Conservation (phyloP, 345 rosid species). For the Pseudoturritis turrita region DNA sequence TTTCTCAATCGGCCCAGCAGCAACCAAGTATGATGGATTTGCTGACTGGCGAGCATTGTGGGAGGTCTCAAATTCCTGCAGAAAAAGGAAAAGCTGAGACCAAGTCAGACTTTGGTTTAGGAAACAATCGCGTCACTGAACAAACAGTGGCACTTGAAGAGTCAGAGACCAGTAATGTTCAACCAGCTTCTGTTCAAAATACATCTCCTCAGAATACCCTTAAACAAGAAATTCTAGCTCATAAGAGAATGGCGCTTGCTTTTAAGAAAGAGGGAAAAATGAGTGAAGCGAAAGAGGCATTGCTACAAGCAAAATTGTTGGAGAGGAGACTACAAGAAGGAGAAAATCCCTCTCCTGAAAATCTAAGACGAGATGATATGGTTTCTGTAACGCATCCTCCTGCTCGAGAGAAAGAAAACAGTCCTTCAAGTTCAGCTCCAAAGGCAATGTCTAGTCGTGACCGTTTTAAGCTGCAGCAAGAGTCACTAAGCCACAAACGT, state of each 20-base stretch:
- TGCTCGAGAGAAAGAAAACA: conserved; percentile 39
- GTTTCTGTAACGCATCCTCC: conserved; percentile 25
- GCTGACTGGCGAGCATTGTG: conserved; percentile 41
- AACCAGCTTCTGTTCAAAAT: conserved; percentile 28
- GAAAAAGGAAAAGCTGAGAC: conserved; percentile 32
- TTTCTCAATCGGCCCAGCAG: conserved; percentile 25
- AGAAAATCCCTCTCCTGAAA: conserved; percentile 35
- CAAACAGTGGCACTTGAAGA: conserved; percentile 17
- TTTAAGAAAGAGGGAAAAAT: conserved; percentile 81
- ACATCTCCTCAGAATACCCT: conserved; percentile 37
- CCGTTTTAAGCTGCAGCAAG: conserved; percentile 84
- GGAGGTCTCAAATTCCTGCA: conserved; percentile 22
- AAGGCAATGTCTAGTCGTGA: conserved; percentile 71
- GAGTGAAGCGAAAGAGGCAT: conserved; percentile 78
- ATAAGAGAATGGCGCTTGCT: conserved; percentile 73
- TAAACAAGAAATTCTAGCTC: conserved; percentile 58
- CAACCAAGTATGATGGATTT: conserved; percentile 40
- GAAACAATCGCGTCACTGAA: background rate
- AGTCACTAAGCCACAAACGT: conserved; percentile 80
- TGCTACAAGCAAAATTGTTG: conserved; percentile 67
- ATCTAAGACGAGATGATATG: conserved; percentile 4
- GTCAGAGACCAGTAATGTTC: conserved; percentile 15
- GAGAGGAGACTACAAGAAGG: conserved; percentile 50
- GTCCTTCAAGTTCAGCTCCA: conserved; percentile 40
- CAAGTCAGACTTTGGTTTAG: conserved; percentile 13